Percentiles rank a stretch among this genome's conserved stretches.
Conservation (phyloP, 129 eudicot genomes). For the Flaveria ramosissima region DNA sequence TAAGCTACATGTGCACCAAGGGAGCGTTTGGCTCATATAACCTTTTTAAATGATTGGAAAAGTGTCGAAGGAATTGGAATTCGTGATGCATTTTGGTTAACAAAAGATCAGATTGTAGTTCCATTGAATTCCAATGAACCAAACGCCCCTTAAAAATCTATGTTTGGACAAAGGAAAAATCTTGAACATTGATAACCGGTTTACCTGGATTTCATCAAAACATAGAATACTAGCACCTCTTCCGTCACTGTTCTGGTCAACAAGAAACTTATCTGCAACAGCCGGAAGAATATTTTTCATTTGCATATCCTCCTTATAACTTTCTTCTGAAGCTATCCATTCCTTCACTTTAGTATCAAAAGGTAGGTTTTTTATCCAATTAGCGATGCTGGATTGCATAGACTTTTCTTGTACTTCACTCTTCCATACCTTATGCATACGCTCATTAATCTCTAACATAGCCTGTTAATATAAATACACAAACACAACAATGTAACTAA, state of each 20-base stretch:
- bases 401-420: slow-evolving; percentile 71
- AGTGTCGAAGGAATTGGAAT: background rate
- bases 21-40: background rate
- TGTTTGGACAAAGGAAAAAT: slow-evolving; percentile 9
- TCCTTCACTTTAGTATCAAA: slow-evolving; percentile 82
- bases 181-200: background rate
- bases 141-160: background rate
- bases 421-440: slow-evolving; percentile 91
- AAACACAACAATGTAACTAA: background rate
- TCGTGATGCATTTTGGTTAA: background rate
- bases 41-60: background rate
- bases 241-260: slow-evolving; percentile 47
- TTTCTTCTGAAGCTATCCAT: slow-evolving; percentile 95
- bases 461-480: slow-evolving; percentile 55
- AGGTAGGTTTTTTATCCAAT: slow-evolving; percentile 89
- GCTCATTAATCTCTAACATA: slow-evolving; percentile 88
- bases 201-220: slow-evolving; percentile 96
- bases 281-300: slow-evolving; percentile 94
- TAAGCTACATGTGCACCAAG: background rate
- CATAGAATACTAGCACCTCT: slow-evolving; percentile 87
- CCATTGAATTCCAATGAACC: background rate
- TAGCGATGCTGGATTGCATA: slow-evolving; percentile 67
- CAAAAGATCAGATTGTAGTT: background rate
- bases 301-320: slow-evolving; percentile 73
- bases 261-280: slow-evolving; percentile 92